These are phyloP conservation scores for Fomitopsis serialis DNA, from an alignment of 768 basidiomycete genomes.

Conservation along the genomic window DNA sequence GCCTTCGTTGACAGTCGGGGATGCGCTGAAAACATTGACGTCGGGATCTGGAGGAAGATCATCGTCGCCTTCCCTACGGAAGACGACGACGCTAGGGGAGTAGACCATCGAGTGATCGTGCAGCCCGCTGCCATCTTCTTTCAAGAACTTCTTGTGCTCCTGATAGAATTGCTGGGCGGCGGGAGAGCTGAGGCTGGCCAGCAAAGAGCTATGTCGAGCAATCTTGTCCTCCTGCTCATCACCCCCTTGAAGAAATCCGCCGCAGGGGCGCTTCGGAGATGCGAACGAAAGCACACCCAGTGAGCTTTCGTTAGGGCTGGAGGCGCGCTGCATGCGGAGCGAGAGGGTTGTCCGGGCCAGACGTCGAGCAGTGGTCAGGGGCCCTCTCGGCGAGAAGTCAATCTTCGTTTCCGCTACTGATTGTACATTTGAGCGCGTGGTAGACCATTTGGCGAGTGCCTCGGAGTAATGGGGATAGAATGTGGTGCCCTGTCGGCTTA, in stretches of 20 bases:
- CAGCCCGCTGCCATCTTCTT: slow-evolving; percentile 34
- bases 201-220: slow-evolving; percentile 35
- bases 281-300: slow-evolving; percentile 39
- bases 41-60: slow-evolving; percentile 4
- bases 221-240: slow-evolving; percentile 42
- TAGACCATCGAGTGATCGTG: slow-evolving; percentile 46
- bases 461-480: slow-evolving; percentile 36
- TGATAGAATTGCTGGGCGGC: slow-evolving; percentile 35
- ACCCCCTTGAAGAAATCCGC: slow-evolving; percentile 39
- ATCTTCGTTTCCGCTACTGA: slow-evolving; percentile 18
- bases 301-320: slow-evolving; percentile 11
- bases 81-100: slow-evolving; percentile 36
- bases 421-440: not conserved
- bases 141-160: slow-evolving; percentile 30
- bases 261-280: slow-evolving; percentile 38
- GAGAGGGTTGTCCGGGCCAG: slow-evolving; percentile 13
- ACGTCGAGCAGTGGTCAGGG: slow-evolving; percentile 28
- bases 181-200: slow-evolving; percentile 30
- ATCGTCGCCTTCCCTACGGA: slow-evolving; percentile 32
- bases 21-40: slow-evolving; percentile 4
- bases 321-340: not conserved
- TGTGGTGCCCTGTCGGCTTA: slow-evolving; percentile 32
- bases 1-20: slow-evolving; percentile 6
- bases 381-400: slow-evolving; percentile 25
- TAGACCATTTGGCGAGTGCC: slow-evolving; percentile 29